Percentiles rank a stretch among this genome's conserved stretches.
Conservation (phyloP, 352 stramenopile species). For the Phytopythium vexans region DNA sequence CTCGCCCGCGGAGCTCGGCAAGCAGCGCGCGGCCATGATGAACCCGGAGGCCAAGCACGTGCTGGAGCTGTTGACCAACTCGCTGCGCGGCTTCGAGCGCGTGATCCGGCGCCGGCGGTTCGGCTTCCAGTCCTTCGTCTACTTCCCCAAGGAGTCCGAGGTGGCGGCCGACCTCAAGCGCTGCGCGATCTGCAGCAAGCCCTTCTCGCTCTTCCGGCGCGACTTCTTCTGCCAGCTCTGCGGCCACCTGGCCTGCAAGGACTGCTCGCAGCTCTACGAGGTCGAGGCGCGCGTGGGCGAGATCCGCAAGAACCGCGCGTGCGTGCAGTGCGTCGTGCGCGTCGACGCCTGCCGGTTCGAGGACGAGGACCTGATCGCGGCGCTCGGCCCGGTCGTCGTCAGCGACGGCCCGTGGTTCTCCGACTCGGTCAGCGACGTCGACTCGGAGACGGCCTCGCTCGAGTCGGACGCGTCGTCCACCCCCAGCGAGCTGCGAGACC, state of each 20-base stretch:
- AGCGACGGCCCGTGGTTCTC: conserved; percentile 27
- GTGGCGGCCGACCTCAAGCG: conserved; percentile 9
- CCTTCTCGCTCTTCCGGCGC: conserved; percentile 41
- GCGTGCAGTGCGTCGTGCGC: conserved; percentile 49
- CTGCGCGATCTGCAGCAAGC: conserved; percentile 38
- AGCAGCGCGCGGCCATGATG: conserved; percentile 39
- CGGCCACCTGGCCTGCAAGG: conserved; percentile 43
- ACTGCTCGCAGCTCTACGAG: conserved; percentile 55
- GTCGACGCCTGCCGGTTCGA: conserved; percentile 58
- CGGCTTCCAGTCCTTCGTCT: conserved; percentile 63
- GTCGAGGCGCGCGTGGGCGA: conserved; percentile 44
- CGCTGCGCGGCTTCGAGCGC: conserved; percentile 54
- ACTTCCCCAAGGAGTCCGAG: conserved; percentile 17
- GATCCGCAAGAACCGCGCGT: conserved; percentile 45
- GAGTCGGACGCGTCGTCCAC: conserved; percentile 11
- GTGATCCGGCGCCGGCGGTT: conserved; percentile 67
- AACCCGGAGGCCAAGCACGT: conserved; percentile 64
- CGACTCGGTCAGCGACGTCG: conserved; percentile 22
- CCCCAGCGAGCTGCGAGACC: conserved; percentile 15
- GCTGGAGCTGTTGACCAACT: conserved; percentile 50
- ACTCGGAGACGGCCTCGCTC: conserved; percentile 16
- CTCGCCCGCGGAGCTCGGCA: conserved; percentile 25
- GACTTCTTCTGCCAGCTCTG: conserved; percentile 59
- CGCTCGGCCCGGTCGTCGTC: conserved; percentile 43
- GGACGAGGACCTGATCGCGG: conserved; percentile 52